Conservation (phyloP, 176 grass and related monocot genomes). For the Ampelocalamus luodianensis region DNA sequence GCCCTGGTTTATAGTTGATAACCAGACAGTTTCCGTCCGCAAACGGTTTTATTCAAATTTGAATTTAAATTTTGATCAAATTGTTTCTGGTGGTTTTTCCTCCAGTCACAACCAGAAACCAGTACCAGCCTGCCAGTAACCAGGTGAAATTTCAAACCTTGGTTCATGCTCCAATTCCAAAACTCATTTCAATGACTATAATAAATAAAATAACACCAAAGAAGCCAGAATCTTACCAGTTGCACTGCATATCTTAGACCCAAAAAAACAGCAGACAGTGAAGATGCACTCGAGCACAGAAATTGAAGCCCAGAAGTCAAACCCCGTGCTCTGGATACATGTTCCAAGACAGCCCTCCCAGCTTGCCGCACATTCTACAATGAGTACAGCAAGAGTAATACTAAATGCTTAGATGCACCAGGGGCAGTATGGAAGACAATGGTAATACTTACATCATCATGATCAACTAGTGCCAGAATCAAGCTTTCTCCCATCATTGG, state of each 20-base stretch:
- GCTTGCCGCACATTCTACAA: conserved; percentile 83
- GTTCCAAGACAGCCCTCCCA: conserved; percentile 84
- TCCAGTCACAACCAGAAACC: conserved; percentile 6
- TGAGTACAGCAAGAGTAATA: conserved; percentile 33
- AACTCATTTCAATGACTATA: conserved; percentile 9
- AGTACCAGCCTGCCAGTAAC: neutral
- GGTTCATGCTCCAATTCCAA: conserved; percentile 3
- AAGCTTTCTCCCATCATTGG: conserved; percentile 93
- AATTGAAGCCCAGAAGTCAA: conserved; percentile 92
- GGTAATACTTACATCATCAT: conserved; percentile 73
- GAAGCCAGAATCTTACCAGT: conserved; percentile 60
- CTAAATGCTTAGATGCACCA: conserved; percentile 33
- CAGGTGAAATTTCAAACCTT: neutral
- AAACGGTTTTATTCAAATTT: neutral
- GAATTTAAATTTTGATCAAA: conserved; percentile 6
- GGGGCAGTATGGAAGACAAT: conserved; percentile 37
- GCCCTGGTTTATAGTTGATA: conserved; percentile 15
- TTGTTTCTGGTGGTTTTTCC: neutral
- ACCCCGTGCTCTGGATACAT: conserved; percentile 74
- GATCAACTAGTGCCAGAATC: conserved; percentile 78
- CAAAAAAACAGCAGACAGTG: conserved; percentile 71
- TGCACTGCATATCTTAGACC: conserved; percentile 82
- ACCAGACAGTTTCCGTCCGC: conserved; percentile 12
- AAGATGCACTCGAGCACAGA: conserved; percentile 80
- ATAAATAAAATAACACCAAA: conserved; percentile 22